phyloP scores from a whole-genome alignment of 1,284 basidiomycete genomes.

The Boletus mariae region DNA sequence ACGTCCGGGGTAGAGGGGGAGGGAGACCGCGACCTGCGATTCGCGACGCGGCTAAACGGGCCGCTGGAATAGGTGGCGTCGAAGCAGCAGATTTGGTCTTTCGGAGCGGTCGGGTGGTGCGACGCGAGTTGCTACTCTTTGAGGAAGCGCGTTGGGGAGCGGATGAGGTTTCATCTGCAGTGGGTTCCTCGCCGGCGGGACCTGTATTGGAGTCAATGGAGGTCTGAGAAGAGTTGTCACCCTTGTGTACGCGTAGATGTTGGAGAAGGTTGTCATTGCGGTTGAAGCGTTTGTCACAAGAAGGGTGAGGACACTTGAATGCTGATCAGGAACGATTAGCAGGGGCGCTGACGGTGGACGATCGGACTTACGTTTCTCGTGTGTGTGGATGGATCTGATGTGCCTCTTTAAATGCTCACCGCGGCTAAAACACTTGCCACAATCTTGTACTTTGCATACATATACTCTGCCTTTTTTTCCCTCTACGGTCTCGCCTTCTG shows the following conservation, averaged over 20 bases:
- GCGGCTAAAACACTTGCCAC: conserved; percentile 70
- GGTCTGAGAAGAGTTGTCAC: conserved; percentile 36
- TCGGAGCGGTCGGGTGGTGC: conserved; percentile 30
- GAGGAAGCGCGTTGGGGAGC: conserved; percentile 24
- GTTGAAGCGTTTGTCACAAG: conserved; percentile 58
- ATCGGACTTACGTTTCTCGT: conserved; percentile 66
- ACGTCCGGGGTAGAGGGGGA: conserved; percentile 31
- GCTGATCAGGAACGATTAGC: conserved; percentile 40
- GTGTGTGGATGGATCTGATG: conserved; percentile 70
- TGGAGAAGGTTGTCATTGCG: conserved; percentile 63
- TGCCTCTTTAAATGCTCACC: conserved; percentile 79
- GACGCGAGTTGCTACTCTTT: conserved; percentile 24
- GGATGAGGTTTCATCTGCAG: conserved; percentile 22
- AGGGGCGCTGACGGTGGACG: conserved; percentile 2
- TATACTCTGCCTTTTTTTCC: conserved; percentile 49
- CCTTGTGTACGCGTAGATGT: conserved; percentile 58
- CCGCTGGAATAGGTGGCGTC: conserved; percentile 33
- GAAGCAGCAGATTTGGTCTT: conserved; percentile 37
- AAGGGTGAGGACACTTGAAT: conserved; percentile 52
- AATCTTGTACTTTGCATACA: conserved; percentile 62
- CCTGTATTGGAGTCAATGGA: conserved; percentile 32
- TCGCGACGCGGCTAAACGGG: conserved; percentile 34
- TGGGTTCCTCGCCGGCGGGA: conserved; percentile 25
- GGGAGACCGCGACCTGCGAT: conserved; percentile 30
- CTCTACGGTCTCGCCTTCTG: conserved; percentile 28